phyloP scores from a whole-genome alignment of 1,139 yeast species.

The Lodderomyces metapsilosis region DNA sequence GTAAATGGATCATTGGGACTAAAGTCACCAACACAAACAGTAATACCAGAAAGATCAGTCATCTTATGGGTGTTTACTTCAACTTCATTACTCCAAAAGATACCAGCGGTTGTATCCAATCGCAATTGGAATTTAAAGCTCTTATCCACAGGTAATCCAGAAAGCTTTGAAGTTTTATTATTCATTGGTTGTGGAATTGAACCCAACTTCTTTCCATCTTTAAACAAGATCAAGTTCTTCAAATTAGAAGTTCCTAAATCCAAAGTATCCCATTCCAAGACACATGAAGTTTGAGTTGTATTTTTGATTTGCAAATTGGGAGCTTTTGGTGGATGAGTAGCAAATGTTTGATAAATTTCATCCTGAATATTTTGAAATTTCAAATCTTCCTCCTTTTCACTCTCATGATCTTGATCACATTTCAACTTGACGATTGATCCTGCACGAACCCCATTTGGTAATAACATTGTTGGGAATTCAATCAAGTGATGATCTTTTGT shows the following conservation, averaged over 20 bases:
- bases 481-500: slow-evolving; percentile 93
- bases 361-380: slow-evolving; percentile 68
- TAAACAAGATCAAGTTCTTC: slow-evolving; percentile 73
- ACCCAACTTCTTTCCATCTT: slow-evolving; percentile 78
- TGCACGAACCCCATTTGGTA: slow-evolving; percentile 88
- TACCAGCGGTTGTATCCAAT: slow-evolving; percentile 88
- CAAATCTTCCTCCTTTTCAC: slow-evolving; percentile 60
- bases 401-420: slow-evolving; percentile 76
- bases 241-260: slow-evolving; percentile 82
- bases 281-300: slow-evolving; percentile 92
- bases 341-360: slow-evolving; percentile 70
- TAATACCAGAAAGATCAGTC: slow-evolving; percentile 94
- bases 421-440: slow-evolving; percentile 90
- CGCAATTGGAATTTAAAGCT: slow-evolving; percentile 76
- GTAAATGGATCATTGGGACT: slow-evolving; percentile 59
- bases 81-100: slow-evolving; percentile 64
- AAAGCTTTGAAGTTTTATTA: slow-evolving; percentile 79
- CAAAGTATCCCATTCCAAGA: slow-evolving; percentile 88
- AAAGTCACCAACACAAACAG: slow-evolving; percentile 85
- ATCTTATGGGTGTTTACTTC: slow-evolving; percentile 86
- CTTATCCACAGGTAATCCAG: slow-evolving; percentile 88
- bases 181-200: slow-evolving; percentile 81
- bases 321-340: slow-evolving; percentile 65
- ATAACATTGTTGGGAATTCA: slow-evolving; percentile 89
- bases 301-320: slow-evolving; percentile 76